phyloP scores from a whole-genome alignment of 164 flowering plant species.

The Kingdonia uniflora region DNA sequence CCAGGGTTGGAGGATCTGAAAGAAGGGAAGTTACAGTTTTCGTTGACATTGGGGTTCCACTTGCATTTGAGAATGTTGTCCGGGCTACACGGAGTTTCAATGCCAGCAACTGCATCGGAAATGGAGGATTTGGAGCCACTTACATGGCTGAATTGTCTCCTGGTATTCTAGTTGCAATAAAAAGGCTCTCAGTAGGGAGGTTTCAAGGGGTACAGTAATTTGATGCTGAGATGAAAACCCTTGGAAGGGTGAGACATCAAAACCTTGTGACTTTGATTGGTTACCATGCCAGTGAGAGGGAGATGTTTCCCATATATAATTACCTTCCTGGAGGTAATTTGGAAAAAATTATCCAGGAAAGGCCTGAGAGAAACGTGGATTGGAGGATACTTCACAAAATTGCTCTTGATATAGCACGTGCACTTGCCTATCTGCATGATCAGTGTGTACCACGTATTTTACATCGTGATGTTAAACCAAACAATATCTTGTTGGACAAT shows the following conservation, averaged over 20 bases:
- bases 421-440: conserved; percentile 84
- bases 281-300: conserved; percentile 83
- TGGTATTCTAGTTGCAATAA: conserved; percentile 61
- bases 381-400: conserved; percentile 88
- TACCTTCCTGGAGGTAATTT: conserved; percentile 82
- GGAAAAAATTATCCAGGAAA: conserved; percentile 74
- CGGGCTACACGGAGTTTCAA: conserved; percentile 68
- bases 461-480: conserved; percentile 91
- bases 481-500: conserved; percentile 79
- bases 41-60: conserved; percentile 54
- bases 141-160: conserved; percentile 82
- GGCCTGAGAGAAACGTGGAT: conserved; percentile 61
- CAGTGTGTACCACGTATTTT: conserved; percentile 92
- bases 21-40: conserved; percentile 61
- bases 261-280: conserved; percentile 85
- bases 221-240: conserved; percentile 79
- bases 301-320: conserved; percentile 84
- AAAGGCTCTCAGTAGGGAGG: conserved; percentile 78
- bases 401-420: conserved; percentile 74
- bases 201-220: conserved; percentile 85
- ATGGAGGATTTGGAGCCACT: conserved; percentile 93
- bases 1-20: conserved; percentile 34
- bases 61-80: conserved; percentile 67
- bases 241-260: conserved; percentile 69
- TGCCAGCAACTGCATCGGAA: conserved; percentile 82